phyloP scores from a whole-genome alignment of 2,329 filamentous ascomycete genomes.

The Lanzia echinophila region DNA sequence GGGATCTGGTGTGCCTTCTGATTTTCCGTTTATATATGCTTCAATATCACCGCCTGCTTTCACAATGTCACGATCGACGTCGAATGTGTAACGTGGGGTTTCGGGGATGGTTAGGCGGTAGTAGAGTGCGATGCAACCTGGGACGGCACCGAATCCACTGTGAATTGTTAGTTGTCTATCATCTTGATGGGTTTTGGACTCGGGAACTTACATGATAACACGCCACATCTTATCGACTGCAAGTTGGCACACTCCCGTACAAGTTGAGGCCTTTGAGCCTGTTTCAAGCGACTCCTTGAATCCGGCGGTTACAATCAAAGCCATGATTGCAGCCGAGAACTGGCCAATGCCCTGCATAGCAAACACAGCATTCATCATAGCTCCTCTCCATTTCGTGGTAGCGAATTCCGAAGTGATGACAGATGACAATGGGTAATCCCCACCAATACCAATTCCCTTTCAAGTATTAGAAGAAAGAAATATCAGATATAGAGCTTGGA shows the following conservation, averaged over 20 bases:
- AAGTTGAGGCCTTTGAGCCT: slow-evolving; percentile 46
- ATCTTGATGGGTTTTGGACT: neutral
- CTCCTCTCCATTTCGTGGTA: slow-evolving; percentile 76
- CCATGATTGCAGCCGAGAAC: slow-evolving; percentile 66
- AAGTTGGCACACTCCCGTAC: slow-evolving; percentile 55
- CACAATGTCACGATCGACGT: slow-evolving; percentile 68
- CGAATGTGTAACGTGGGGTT: slow-evolving; percentile 83
- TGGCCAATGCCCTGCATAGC: slow-evolving; percentile 84
- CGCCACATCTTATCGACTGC: slow-evolving; percentile 88
- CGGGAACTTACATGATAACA: slow-evolving; percentile 48
- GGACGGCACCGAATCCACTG: slow-evolving; percentile 67
- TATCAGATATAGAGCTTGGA: no score
- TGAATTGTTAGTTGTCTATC: neutral
- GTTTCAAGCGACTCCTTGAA: slow-evolving; percentile 58
- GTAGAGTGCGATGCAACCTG: slow-evolving; percentile 75
- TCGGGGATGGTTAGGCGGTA: slow-evolving; percentile 80
- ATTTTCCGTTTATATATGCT: slow-evolving; percentile 62
- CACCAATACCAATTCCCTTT: slow-evolving; percentile 58
- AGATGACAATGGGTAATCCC: slow-evolving; percentile 74
- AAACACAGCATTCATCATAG: slow-evolving; percentile 83
- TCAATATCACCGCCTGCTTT: slow-evolving; percentile 67
- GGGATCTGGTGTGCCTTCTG: slow-evolving; percentile 59
- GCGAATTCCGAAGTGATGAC: slow-evolving; percentile 86
- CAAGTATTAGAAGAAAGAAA: slow-evolving; percentile 31
- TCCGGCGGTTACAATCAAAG: slow-evolving; percentile 65